Percentiles rank a stretch among this genome's conserved stretches.
These are phyloP conservation scores for Trichoderma virens DNA, from an alignment of 495 filamentous ascomycete genomes.

Conservation along the genomic window DNA sequence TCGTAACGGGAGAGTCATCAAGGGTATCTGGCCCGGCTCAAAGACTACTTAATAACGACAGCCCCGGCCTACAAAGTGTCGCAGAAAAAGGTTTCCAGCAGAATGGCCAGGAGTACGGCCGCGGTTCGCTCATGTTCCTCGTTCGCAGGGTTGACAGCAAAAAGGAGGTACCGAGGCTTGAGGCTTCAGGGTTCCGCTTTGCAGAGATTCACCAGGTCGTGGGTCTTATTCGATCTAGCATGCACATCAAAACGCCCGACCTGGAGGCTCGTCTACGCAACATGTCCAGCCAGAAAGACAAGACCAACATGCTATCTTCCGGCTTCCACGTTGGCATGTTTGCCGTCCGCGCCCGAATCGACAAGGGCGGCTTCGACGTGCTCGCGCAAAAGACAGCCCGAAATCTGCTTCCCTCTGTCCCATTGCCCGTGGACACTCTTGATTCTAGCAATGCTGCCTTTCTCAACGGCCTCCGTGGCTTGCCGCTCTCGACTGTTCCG, in stretches of 20 bases:
- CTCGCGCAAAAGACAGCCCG: conserved; percentile 56
- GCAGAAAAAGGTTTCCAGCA: conserved; percentile 20
- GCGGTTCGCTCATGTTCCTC: conserved; percentile 72
- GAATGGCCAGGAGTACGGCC: conserved; percentile 34
- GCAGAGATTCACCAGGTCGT: conserved; percentile 62
- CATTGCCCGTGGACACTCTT: conserved; percentile 44
- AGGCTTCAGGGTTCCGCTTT: conserved; percentile 69
- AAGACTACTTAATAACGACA: conserved; percentile 1
- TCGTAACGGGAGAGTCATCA: conserved; percentile 46
- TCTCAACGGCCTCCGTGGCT: conserved; percentile 18
- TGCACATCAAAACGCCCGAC: conserved; percentile 56
- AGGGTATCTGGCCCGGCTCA: neutral
- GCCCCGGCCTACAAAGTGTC: conserved; percentile 11
- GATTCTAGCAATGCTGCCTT: conserved; percentile 41
- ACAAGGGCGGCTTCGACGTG: conserved; percentile 62
- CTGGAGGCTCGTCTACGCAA: conserved; percentile 48
- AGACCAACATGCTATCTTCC: conserved; percentile 44
- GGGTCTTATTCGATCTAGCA: conserved; percentile 54
- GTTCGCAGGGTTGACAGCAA: conserved; percentile 54
- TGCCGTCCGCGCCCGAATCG: conserved; percentile 58
- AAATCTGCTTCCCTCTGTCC: conserved; percentile 60
- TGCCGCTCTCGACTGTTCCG: neutral
- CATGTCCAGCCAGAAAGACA: conserved; percentile 53
- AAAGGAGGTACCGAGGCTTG: conserved; percentile 52
- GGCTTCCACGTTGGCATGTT: conserved; percentile 74